Evolutionary conservation across 2,329 filamentous ascomycete species (phyloP), one percentile per base, ranked within the genome.

Genomic region (Penicillium italicum): DNA sequence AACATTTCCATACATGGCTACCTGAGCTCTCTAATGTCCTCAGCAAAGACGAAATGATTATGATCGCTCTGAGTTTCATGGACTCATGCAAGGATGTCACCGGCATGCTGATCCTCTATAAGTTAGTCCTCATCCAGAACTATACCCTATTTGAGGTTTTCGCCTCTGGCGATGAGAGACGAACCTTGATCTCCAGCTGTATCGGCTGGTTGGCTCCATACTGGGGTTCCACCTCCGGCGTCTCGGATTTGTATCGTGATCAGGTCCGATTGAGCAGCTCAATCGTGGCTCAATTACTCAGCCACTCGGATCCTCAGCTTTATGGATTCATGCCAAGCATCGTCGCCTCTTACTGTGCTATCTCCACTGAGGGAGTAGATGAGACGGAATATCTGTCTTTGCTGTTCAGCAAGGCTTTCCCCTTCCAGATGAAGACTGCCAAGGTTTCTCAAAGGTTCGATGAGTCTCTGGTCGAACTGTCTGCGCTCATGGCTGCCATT

Each of bases 1-100:
- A 99, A 73, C 91, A 97, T 71, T 96, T 97, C 71, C 93, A 97
- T 69, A 89, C 90, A 0, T 99, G 94, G 94, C 79, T 99, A n/a
- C 93, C 94, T 0, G 93, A 97, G 69, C 83, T 99, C 10, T 81
- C 85, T 0, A 85, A 87, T 1, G 80, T 94, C 36, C 81, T 97
- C 68, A 84, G 82, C 4, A 86, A 87, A 0, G 88, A 91, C 65
- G 93, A 97, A 70, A 93, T 97, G 43, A 78, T 97, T 50, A 88
- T 96, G 66, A 88, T 97, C 60, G 91, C 92, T 38, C 90, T 95
- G 59, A 90, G 93, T 73, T 96, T 97, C 68, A 88, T 97, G 78
- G 91, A 97, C 69, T 91, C 94, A 1, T 97, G 92, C 75, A 84
- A 86, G 3, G 79, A 85, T 28, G 92, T 95, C 45, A 93, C 92